A percentile compares a stretch with the other conserved stretches of the same genome.
Conservation (phyloP, 2,329 filamentous ascomycete genomes). For the Thermochaetoides dissita region DNA sequence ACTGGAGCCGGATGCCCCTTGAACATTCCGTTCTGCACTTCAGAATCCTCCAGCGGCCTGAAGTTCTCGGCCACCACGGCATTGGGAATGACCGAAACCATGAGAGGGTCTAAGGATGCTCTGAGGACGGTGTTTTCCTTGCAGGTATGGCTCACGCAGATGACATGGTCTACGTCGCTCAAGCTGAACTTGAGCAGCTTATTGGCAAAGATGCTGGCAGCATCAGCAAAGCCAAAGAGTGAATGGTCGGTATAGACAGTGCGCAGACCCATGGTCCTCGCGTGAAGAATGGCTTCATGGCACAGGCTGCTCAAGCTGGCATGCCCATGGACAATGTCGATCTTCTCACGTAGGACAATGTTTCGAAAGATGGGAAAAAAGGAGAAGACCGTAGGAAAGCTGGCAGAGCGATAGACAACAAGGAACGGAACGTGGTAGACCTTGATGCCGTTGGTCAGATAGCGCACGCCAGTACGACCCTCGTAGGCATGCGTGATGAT, state of each 20-base stretch:
- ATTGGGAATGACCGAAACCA: conserved; percentile 97
- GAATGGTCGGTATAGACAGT: conserved; percentile 98
- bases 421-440: conserved; percentile 96
- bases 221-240: conserved; percentile 92
- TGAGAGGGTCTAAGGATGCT: conserved; percentile 84
- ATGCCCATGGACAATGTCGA: conserved; percentile 97
- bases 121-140: conserved; percentile 96
- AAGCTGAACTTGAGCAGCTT: conserved; percentile 92
- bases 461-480: conserved; percentile 80
- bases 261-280: conserved; percentile 84
- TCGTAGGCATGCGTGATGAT: conserved; percentile 94
- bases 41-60: conserved; percentile 44
- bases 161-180: conserved; percentile 95
- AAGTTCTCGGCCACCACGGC: conserved; percentile 96
- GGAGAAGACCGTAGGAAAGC: conserved; percentile 93
- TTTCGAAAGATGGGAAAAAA: conserved; percentile 98
- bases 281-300: conserved; percentile 88
- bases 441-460: conserved; percentile 93
- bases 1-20: conserved; percentile 38
- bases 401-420: conserved; percentile 84
- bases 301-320: conserved; percentile 84
- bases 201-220: conserved; percentile 88
- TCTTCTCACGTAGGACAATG: conserved; percentile 84
- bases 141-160: conserved; percentile 96
- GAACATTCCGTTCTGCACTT: conserved; percentile 22